Evolutionary conservation across 495 filamentous ascomycete species (phyloP).

Genomic region (Polyplosphaeria fusca): DNA sequence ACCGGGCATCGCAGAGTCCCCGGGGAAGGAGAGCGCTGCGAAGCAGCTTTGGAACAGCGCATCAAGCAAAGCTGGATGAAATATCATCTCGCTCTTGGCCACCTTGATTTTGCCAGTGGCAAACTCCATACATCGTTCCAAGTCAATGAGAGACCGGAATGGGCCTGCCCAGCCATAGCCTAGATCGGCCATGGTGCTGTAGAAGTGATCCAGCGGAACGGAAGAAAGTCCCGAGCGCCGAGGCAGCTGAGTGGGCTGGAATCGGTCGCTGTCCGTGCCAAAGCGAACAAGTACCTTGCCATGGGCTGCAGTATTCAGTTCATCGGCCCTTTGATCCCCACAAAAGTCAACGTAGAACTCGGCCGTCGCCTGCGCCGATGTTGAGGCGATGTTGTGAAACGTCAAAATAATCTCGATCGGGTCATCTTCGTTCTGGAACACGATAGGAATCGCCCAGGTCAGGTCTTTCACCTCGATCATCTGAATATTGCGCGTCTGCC

Average conservation of each 20-base stretch:
- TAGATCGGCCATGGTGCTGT: not conserved
- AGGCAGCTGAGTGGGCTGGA: not conserved
- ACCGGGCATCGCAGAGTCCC: not conserved
- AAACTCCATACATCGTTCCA: constrained; percentile 3
- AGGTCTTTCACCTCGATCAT: constrained; percentile 3
- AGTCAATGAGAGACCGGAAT: not conserved
- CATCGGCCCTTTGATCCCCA: constrained; percentile 3
- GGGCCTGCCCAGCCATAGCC: not conserved
- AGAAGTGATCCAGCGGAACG: not conserved
- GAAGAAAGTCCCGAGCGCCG: not conserved
- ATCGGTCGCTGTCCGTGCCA: not conserved
- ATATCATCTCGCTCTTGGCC: not conserved
- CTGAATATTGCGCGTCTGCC: not conserved
- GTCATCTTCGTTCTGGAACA: not conserved
- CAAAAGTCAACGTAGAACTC: constrained; percentile 8
- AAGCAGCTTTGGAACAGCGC: not conserved
- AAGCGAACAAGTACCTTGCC: not conserved
- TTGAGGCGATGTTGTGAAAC: not conserved
- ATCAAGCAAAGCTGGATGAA: constrained; percentile 6
- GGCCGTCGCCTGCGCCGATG: not conserved
- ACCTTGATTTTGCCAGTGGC: not conserved
- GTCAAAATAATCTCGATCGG: constrained; percentile 2
- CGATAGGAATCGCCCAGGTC: not conserved
- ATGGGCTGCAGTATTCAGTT: not conserved
- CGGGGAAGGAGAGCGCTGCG: not conserved